Evolutionary conservation across 1,284 basidiomycete species (phyloP), one percentile per base, ranked within the genome.

Genomic region (Heterobasidion occidentale): DNA sequence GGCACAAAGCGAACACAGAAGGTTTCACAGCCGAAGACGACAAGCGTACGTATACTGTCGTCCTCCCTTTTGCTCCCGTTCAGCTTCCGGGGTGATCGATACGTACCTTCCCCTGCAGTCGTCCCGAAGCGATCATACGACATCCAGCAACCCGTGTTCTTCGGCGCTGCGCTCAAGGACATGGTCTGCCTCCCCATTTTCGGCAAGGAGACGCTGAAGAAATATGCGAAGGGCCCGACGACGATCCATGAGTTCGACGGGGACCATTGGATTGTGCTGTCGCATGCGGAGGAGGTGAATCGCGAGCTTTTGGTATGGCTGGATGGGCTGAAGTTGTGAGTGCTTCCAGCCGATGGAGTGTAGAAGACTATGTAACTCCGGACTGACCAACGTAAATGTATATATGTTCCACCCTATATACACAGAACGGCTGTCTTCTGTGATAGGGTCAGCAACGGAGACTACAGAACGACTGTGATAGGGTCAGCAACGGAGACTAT

Each of bases 231-330:
- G 35, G 54, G 44, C 50, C 54, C 50, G 51, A 36, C 63, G 33
- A 67, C 64, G 1, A 56, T 66, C n/a, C 61, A 62, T 34, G 66
- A 65, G 48, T 70, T 65, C 56, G 65, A 68, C 44, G 59, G 68
- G 8, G 65, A 61, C 11, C 71, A 72, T 59, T 71, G 69, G 69
- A 61, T 70, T 8, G 62, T 64, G 58, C 59, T 69, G 17, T 62
- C 63, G 45, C 59, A 56, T 9, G 56, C 64, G 2, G 63, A 67
- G 20, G 61, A 68, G 60, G 50, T 71, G 19, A 69, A 67, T 52
- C 57, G 53, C 47, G 62, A 59, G 38, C 59, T 70, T n/a, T 36
- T 61, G 34, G 59, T 56, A 46, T 70, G 64, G 62, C 52, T 64
- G 44, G 60, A 62, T 12, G 50, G 33, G 17, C 36, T 54, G 19